Base-by-base conservation (phyloP, 371 early-diverging fungal species). In the Mortierella sp. region DNA sequence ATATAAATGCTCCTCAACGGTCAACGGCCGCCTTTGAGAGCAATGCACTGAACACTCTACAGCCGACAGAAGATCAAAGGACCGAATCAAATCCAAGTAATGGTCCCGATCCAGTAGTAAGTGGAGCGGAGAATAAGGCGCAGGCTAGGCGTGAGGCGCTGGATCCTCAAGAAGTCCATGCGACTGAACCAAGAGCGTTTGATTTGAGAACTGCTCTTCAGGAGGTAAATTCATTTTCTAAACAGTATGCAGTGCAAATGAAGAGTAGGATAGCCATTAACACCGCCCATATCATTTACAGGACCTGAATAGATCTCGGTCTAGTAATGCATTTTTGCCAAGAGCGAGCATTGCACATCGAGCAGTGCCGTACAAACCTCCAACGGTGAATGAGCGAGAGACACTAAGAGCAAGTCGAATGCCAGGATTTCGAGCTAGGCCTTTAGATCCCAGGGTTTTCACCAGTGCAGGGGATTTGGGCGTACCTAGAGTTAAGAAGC, bases 401-500 rank as follows among this genome's bases (percentile, higher is more conserved):
- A 6, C 53, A 12, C 22, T 76, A 49, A 66, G 76, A 3, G 28
- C 70, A 2, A 68, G 53, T 37, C 59, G 76, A 3, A 35, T 19
- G 2, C 34, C 57, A 40, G 62, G 63, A 23, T 71, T 64, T 49
- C 56, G 70, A 9, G 76, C 76, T 10, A 40, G 67, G 34, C 71
- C 71, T 6, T n/a, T 76, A 6, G 64, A 76, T 29, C 71, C 71
- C 29, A 76, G 59, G 22, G 68, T 76, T 2, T 71, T 76, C 45
- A 71, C 71, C 9, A 67, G 71, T 37, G 76, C 76, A 28, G 76
- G 76, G 6, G 76, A 76, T 23, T 34, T 68, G 13, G 76, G 76
- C 22, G 68, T 76, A 1, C 76, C 76, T 22, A 45, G 76, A 56
- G 54, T 76, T 34, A 37, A n/a, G 35, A 76, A 76, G 28, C 37